These are phyloP conservation scores for Exidia glandulosa DNA, from an alignment of 768 basidiomycete species.

Conservation along the genomic window DNA sequence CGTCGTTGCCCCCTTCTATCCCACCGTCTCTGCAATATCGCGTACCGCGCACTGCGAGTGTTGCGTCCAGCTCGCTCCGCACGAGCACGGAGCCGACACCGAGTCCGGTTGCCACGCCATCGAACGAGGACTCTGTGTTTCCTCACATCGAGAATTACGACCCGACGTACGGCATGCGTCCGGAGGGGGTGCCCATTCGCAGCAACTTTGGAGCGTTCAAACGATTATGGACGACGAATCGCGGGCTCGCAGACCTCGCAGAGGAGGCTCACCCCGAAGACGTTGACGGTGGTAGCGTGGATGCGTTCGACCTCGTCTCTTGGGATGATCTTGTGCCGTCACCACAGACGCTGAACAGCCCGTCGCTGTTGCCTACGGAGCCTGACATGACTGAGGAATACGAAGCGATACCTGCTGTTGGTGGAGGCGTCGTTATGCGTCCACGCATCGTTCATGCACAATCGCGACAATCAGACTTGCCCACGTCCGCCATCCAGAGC, in stretches of 20 bases:
- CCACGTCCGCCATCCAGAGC: slow-evolving; percentile 17
- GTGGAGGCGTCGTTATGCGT: slow-evolving; percentile 77
- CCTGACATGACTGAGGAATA: slow-evolving; percentile 47
- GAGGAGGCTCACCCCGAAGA: slow-evolving; percentile 47
- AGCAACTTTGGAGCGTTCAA: slow-evolving; percentile 65
- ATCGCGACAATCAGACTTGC: slow-evolving; percentile 50
- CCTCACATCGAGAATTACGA: slow-evolving; percentile 81
- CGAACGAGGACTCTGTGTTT: slow-evolving; percentile 24
- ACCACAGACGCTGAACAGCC: too few relatives aligned
- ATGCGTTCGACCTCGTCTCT: slow-evolving; percentile 53
- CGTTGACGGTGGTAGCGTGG: slow-evolving; percentile 24
- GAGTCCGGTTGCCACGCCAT: not conserved
- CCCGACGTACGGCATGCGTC: slow-evolving; percentile 90
- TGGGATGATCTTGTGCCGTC: slow-evolving; percentile 54
- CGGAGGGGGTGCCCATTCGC: slow-evolving; percentile 81
- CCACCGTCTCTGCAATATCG: not conserved
- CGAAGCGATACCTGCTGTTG: slow-evolving; percentile 85
- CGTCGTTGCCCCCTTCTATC: slow-evolving; percentile 2
- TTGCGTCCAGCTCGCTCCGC: not conserved
- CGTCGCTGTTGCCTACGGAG: not conserved
- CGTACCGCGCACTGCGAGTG: not conserved
- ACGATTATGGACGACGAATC: slow-evolving; percentile 36
- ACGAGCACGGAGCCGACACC: not conserved
- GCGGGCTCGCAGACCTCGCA: slow-evolving; percentile 64
- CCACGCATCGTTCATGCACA: slow-evolving; percentile 82